These are phyloP conservation scores for Vigna nakashimae DNA, from an alignment of 306 rosid genomes.

Conservation along the genomic window DNA sequence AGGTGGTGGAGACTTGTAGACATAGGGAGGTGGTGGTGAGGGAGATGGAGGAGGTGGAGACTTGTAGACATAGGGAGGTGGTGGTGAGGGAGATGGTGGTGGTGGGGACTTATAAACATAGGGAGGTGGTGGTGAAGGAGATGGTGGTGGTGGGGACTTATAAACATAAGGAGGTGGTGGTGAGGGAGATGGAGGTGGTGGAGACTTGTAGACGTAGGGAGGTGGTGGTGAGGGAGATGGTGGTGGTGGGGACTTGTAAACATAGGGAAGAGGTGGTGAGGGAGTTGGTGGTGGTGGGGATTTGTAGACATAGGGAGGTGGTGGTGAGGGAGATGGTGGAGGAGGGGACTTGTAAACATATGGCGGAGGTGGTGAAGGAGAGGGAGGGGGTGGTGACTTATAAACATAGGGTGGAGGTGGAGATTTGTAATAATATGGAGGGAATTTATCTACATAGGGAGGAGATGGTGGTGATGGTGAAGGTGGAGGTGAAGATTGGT, in stretches of 20 bases:
- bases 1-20: not conserved
- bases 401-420: not conserved
- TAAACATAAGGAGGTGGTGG: not conserved
- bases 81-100: not conserved
- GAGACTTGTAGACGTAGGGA: not conserved
- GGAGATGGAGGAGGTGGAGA: not conserved
- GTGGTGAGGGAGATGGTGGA: no score
- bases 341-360: no score
- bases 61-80: not conserved
- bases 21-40: not conserved
- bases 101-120: not conserved
- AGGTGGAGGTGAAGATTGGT: conserved; percentile 9
- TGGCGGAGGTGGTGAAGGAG: no score
- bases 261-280: no score
- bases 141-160: not conserved
- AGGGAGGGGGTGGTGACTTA: no score
- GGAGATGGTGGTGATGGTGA: not conserved
- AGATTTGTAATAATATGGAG: not conserved
- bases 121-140: not conserved
- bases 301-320: no score
- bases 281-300: no score
- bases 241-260: no score
- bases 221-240: no score
- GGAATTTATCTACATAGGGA: not conserved
- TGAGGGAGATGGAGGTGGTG: not conserved